Base-by-base conservation (phyloP, 352 stramenopile genomes). In the Halophytophthora polymorphica region DNA sequence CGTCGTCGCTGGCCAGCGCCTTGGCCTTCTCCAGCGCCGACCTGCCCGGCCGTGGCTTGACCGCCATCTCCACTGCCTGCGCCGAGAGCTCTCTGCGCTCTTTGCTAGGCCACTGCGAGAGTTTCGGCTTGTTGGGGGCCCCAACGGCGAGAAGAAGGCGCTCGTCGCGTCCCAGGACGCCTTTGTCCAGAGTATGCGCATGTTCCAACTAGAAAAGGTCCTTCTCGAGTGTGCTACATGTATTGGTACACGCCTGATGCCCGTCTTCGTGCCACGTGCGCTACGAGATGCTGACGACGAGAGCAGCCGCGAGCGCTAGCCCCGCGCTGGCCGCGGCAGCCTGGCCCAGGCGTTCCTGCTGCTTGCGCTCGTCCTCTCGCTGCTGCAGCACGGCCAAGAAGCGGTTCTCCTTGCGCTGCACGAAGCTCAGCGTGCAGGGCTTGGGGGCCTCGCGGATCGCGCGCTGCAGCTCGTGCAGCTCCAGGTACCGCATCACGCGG, bases 401-500 rank as follows among this genome's bases (percentile, higher is more conserved):
- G 44, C 71, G 61, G 17, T 67, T 73, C 15, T 88, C 76, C 21
- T 71, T 70, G 50, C 58, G 63, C 55, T 86, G 76, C 11, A 78
- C 69, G 54, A 92, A 92, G 8, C 62, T 73, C 56, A 92, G 64
- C 10, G 54, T 50, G 23, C 75, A 83, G 2, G 82, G 82, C 56
- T 88, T 88, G 52, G 69, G 50, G 15, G 69, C 53, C 25, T 71
- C 55, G 23, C 74, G 68, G 25, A 92, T 77, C 22, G 83, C 58
- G 21, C 69, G 61, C 40, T 87, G 63, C 37, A 92, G 70, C 64
- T 90, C 69, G 34, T 82, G 66, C 66, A 92, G 74, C 21, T 66
- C 64, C 11, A 90, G 60, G 21, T 90, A 86, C 4, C 77, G 64
- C 50, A 89, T 77, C 0, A 73, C 59, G 18, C 64, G 49, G 36